Evolutionary conservation across 169 alveolate species (phyloP).

Genomic region (Babesia caballi): DNA sequence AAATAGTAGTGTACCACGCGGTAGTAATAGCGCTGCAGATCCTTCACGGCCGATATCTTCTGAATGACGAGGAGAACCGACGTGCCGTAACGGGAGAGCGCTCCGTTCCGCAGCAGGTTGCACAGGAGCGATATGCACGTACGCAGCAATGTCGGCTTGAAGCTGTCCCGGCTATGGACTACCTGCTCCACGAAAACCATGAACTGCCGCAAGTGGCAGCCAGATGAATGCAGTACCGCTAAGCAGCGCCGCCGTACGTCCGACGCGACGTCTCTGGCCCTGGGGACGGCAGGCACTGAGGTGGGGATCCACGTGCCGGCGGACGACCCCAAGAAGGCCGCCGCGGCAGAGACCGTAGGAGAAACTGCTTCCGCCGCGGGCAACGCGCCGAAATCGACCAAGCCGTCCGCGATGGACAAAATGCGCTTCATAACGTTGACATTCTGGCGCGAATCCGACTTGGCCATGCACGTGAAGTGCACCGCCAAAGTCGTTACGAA

Average conservation of each 20-base stretch:
- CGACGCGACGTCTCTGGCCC: background rate
- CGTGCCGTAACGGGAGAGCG: background rate
- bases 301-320: too few species aligned
- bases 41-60: background rate
- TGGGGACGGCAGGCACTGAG: too few species aligned
- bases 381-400: background rate
- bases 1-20: background rate
- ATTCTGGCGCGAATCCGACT: background rate
- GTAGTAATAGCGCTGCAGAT: background rate
- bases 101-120: conserved; percentile 6
- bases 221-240: background rate
- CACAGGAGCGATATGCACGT: background rate
- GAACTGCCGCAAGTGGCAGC: background rate
- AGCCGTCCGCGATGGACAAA: background rate
- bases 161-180: background rate
- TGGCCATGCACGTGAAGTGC: background rate
- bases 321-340: too few species aligned
- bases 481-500: background rate
- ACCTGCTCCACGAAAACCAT: background rate
- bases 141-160: background rate
- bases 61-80: conserved; percentile 2
- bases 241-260: background rate
- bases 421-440: background rate
- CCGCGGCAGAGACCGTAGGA: background rate
- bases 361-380: background rate